A percentile compares a stretch with the other conserved stretches of the same genome.
Evolutionary conservation across 257 asterid species (phyloP).

Genomic region (Primulina huaijiensis): DNA sequence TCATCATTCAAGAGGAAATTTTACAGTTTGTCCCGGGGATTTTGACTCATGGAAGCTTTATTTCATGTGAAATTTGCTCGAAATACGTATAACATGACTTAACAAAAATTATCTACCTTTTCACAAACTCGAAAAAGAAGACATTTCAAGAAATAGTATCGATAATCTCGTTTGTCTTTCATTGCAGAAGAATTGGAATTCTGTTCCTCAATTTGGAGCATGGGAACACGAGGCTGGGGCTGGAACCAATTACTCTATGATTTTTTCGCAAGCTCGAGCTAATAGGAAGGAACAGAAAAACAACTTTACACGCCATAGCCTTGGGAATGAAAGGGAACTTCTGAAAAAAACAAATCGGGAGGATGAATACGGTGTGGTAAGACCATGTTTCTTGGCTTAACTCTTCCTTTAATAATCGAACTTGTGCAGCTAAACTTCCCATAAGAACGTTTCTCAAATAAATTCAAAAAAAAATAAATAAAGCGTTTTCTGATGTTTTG

Average conservation of each 20-base stretch:
- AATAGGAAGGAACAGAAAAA: slow-evolving; percentile 33
- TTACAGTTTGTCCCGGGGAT: slow-evolving; percentile 20
- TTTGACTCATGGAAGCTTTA: slow-evolving; percentile 11
- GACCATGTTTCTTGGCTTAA: slow-evolving; percentile 2
- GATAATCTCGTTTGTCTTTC: not conserved
- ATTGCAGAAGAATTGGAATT: slow-evolving; percentile 30
- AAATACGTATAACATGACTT: not conserved
- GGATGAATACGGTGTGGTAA: slow-evolving; percentile 24
- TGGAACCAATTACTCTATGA: slow-evolving; percentile 37
- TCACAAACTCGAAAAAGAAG: not conserved
- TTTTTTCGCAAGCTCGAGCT: slow-evolving; percentile 45
- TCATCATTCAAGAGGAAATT: not conserved
- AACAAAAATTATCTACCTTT: not conserved
- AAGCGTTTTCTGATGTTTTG: slow-evolving; percentile 20
- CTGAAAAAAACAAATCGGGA: slow-evolving; percentile 18
- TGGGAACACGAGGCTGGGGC: slow-evolving; percentile 38
- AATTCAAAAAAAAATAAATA: not conserved
- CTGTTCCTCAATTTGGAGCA: slow-evolving; percentile 48
- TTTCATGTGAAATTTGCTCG: not conserved
- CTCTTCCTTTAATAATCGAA: not conserved
- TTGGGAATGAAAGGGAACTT: slow-evolving; percentile 35
- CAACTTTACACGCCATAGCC: slow-evolving; percentile 27
- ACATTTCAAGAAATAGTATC: not conserved
- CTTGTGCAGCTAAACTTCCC: slow-evolving; percentile 1
- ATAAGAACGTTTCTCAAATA: not conserved